Evolutionary conservation across 352 stramenopile species (phyloP).

Genomic region (Phytophthora pini): DNA sequence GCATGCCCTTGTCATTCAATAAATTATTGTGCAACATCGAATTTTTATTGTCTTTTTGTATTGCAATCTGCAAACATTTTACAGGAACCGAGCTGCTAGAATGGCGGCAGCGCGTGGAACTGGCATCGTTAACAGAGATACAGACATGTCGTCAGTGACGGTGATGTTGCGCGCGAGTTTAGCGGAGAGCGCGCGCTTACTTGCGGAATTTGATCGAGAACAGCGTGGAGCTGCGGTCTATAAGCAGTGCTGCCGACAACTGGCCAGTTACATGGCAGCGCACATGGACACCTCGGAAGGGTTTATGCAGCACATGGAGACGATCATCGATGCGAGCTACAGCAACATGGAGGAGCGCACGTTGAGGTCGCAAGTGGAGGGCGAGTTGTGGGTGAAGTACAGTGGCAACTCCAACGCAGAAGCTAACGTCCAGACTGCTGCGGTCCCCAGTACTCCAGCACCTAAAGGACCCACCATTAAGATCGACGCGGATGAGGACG

Average conservation of each 20-base stretch:
- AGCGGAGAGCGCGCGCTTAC: conserved; percentile 16
- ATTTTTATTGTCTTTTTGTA: no score
- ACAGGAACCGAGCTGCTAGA: no score
- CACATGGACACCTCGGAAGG: conserved; percentile 63
- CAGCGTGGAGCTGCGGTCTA: conserved; percentile 28
- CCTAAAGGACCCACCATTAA: conserved; percentile 1
- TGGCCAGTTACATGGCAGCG: conserved; percentile 54
- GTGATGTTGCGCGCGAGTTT: conserved; percentile 21
- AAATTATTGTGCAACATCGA: no score
- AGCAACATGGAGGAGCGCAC: conserved; percentile 36
- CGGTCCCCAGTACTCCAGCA: conserved; percentile 7
- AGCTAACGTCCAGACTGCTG: not conserved
- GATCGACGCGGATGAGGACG: not conserved
- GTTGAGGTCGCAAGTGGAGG: conserved; percentile 33
- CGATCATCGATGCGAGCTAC: conserved; percentile 63
- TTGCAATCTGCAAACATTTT: no score
- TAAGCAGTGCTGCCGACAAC: conserved; percentile 50
- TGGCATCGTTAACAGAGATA: no score
- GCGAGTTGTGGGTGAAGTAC: conserved; percentile 22
- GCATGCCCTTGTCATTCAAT: no score
- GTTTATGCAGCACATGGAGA: conserved; percentile 69
- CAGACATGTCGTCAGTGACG: not conserved
- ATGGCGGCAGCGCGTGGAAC: no score
- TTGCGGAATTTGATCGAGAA: conserved; percentile 22
- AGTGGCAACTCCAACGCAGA: not conserved